A percentile compares a stretch with the other conserved stretches of the same genome.
Evolutionary conservation across 2,329 filamentous ascomycete genomes (phyloP).

Genomic region (Colletotrichum liriopes): DNA sequence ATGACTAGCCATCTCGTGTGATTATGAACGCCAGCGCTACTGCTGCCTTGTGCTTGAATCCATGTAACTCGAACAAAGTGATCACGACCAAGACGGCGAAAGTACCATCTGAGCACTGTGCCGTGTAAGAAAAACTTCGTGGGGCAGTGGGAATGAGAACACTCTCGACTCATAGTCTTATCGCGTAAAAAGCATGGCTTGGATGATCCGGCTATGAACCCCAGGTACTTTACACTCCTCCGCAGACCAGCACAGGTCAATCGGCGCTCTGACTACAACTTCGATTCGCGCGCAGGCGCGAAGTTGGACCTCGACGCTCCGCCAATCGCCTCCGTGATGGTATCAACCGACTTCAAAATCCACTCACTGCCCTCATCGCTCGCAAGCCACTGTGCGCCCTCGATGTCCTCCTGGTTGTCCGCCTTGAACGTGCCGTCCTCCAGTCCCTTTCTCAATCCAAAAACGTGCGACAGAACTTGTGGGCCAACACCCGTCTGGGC

Average conservation of each 20-base stretch:
- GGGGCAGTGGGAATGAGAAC: not conserved
- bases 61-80: not conserved
- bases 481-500: slow-evolving; percentile 87
- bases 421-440: slow-evolving; percentile 73
- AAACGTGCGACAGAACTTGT: slow-evolving; percentile 86
- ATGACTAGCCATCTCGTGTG: not conserved
- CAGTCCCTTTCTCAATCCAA: slow-evolving; percentile 83
- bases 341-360: slow-evolving; percentile 62
- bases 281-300: slow-evolving; percentile 35
- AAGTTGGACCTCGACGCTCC: slow-evolving; percentile 46
- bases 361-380: slow-evolving; percentile 64
- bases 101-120: not conserved
- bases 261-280: slow-evolving; percentile 19
- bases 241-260: not conserved
- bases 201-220: not conserved
- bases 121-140: not conserved
- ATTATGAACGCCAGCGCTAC: not conserved
- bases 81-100: not conserved
- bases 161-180: not conserved
- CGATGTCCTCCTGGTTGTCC: slow-evolving; percentile 49
- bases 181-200: not conserved
- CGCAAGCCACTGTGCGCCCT: slow-evolving; percentile 60
- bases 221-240: slow-evolving; percentile 21
- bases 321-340: slow-evolving; percentile 62
- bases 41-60: not conserved